Percentiles rank a stretch among this genome's conserved stretches.
Conservation (phyloP, 768 basidiomycete species). For the Trametes punicea region DNA sequence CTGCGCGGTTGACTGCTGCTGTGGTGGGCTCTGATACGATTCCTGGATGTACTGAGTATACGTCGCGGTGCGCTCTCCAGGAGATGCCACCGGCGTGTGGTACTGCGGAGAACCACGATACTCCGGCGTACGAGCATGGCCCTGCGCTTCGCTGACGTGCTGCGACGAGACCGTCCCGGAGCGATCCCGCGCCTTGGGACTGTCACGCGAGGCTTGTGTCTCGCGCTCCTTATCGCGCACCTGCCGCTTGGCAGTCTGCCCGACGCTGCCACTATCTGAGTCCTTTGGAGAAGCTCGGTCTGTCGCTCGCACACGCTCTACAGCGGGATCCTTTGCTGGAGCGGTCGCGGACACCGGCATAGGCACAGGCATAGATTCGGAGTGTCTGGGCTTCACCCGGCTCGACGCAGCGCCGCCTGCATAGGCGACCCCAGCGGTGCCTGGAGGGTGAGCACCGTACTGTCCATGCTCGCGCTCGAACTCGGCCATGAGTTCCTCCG, state of each 20-base stretch:
- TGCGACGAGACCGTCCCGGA: conserved; percentile 38
- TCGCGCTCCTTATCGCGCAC: conserved; percentile 22
- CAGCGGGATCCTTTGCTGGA: conserved; percentile 40
- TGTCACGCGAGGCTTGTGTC: conserved; percentile 35
- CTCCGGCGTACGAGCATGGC: conserved; percentile 46
- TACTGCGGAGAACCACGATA: conserved; percentile 38
- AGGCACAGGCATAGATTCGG: conserved; percentile 26
- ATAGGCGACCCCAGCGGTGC: conserved; percentile 44
- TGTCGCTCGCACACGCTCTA: conserved; percentile 51
- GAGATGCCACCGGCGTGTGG: conserved; percentile 45
- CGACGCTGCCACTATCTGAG: conserved; percentile 34
- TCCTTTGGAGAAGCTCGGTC: conserved; percentile 59
- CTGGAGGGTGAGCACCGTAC: conserved; percentile 39
- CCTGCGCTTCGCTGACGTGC: conserved; percentile 26
- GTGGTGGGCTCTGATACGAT: conserved; percentile 20
- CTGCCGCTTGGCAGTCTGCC: conserved; percentile 22
- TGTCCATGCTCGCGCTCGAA: conserved; percentile 70
- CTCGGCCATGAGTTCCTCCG: conserved; percentile 65
- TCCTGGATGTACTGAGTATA: conserved; percentile 44
- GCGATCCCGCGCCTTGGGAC: conserved; percentile 33
- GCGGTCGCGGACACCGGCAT: conserved; percentile 40
- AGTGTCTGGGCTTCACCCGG: conserved; percentile 28
- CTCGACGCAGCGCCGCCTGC: conserved; percentile 44
- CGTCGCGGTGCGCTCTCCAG: conserved; percentile 43
- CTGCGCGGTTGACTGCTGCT: conserved; percentile 4